A percentile compares a stretch with the other conserved stretches of the same genome.
These are phyloP conservation scores for Scutellaria baicalensis DNA, from an alignment of 257 asterid genomes.

Conservation along the genomic window DNA sequence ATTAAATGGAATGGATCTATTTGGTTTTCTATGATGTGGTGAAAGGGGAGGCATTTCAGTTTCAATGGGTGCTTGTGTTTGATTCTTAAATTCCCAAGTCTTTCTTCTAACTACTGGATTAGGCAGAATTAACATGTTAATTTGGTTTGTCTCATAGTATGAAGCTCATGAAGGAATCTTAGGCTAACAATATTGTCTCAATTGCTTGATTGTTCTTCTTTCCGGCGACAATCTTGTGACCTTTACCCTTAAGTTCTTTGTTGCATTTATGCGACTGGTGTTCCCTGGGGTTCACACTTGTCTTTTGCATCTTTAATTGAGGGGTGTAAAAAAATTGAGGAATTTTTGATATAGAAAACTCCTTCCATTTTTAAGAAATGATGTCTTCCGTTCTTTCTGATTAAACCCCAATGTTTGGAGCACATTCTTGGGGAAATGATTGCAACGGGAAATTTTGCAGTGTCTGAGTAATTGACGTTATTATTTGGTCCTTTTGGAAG, in stretches of 20 bases:
- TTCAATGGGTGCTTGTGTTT: not conserved
- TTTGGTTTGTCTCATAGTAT: not conserved
- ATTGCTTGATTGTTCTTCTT: not conserved
- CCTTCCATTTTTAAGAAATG: not conserved
- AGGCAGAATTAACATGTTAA: not conserved
- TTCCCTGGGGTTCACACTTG: not conserved
- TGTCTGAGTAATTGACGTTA: not conserved
- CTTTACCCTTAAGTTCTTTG: not conserved
- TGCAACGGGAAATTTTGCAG: not conserved
- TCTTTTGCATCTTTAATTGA: not conserved
- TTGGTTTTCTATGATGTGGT: not conserved
- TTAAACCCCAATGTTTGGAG: not conserved
- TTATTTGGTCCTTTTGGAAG: not conserved
- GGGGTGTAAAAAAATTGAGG: not conserved
- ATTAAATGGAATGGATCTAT: conserved; percentile 9
- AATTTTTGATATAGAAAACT: not conserved
- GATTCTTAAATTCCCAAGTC: not conserved
- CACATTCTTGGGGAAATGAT: not conserved
- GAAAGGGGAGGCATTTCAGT: not conserved
- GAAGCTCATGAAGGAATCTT: not conserved
- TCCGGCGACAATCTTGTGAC: not conserved
- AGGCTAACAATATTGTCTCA: not conserved
- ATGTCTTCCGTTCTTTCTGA: not conserved
- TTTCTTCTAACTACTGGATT: not conserved
- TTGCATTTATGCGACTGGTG: not conserved